Conservation (phyloP, 208 protist genomes). For the Angomonas deanei region DNA sequence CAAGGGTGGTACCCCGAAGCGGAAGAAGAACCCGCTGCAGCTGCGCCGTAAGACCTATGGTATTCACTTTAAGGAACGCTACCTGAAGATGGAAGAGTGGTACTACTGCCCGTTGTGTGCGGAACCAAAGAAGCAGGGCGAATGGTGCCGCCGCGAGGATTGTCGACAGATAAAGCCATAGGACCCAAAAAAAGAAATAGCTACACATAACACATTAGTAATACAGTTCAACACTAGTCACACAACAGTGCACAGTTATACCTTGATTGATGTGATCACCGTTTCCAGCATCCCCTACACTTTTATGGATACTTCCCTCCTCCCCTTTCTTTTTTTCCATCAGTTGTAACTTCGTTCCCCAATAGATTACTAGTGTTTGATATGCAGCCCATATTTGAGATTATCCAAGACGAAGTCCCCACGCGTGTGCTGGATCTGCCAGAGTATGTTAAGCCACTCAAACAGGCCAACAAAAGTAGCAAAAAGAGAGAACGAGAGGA, state of each 20-base stretch:
- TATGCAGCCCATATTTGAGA: slow-evolving; percentile 6
- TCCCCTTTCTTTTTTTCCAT: background rate
- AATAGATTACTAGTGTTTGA: background rate
- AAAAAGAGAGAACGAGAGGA: background rate
- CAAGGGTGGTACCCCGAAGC: slow-evolving; percentile 88
- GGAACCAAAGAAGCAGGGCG: slow-evolving; percentile 85
- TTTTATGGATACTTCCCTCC: background rate
- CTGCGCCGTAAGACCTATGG: slow-evolving; percentile 80
- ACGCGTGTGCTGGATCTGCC: background rate
- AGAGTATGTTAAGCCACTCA: background rate
- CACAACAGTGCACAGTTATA: background rate
- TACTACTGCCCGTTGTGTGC: slow-evolving; percentile 91
- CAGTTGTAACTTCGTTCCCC: background rate
- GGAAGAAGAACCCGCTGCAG: slow-evolving; percentile 88
- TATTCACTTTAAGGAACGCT: slow-evolving; percentile 88
- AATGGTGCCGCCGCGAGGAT: slow-evolving; percentile 88
- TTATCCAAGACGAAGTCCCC: background rate
- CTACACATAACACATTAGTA: background rate
- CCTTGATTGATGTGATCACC: background rate
- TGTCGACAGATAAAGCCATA: slow-evolving; percentile 89
- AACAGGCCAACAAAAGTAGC: background rate
- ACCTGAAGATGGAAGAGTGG: slow-evolving; percentile 85
- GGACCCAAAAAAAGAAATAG: background rate
- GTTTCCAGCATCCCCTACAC: too few species aligned
- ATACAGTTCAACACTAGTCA: too few species aligned